Evolutionary conservation across 768 basidiomycete genomes (phyloP).

Genomic region (Leccinum olivaceopallidum): DNA sequence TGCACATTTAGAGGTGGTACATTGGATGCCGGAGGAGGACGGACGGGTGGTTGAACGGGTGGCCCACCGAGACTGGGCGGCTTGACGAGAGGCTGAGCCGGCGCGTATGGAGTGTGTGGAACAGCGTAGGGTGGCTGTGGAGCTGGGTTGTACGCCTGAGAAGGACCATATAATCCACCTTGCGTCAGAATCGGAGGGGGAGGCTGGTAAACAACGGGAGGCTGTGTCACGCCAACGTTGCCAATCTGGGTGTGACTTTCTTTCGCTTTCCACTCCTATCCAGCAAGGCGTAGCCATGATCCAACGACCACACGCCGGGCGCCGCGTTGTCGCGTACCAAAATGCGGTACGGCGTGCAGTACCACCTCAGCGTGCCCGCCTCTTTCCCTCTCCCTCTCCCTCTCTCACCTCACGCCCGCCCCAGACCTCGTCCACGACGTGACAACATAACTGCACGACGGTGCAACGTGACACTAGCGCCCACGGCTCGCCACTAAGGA

Average conservation of each 20-base stretch:
- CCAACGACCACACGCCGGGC: no score
- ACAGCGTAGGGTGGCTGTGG: not conserved
- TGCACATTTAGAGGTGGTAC: slow-evolving; percentile 65
- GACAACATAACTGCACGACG: no score
- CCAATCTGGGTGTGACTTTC: slow-evolving; percentile 2
- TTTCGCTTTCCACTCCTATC: no score
- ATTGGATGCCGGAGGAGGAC: slow-evolving; percentile 41
- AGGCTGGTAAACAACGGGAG: not conserved
- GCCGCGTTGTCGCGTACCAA: no score
- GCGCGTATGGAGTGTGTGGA: slow-evolving; percentile 9
- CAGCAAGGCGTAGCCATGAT: no score
- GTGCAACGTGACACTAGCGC: no score
- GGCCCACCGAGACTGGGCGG: slow-evolving; percentile 42
- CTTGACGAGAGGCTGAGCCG: slow-evolving; percentile 35
- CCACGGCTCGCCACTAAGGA: no score
- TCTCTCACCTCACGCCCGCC: no score
- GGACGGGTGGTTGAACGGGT: slow-evolving; percentile 42
- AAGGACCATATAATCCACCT: slow-evolving; percentile 18
- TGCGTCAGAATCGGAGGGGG: slow-evolving; percentile 22
- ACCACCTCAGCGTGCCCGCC: no score
- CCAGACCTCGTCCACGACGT: no score
- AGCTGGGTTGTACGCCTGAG: slow-evolving; percentile 31
- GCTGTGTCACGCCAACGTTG: slow-evolving; percentile 18
- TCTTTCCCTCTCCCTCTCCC: no score
- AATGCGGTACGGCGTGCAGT: no score